Conservation (phyloP, 139 green algal genomes). For the Pycnococcus provasolii region DNA sequence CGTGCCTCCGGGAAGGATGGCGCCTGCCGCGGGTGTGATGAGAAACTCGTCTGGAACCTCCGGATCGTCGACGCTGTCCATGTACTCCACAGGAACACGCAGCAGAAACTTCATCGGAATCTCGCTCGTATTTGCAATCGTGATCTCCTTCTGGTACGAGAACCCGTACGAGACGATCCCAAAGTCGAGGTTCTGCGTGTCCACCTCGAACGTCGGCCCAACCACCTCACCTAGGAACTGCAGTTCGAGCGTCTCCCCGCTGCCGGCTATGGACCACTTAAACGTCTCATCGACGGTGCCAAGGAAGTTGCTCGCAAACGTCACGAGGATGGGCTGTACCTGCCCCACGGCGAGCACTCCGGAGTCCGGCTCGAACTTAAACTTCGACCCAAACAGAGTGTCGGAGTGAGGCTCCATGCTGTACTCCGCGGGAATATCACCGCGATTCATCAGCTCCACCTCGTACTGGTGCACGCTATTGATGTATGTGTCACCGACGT, state of each 20-base stretch:
- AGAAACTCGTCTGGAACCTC: conserved; percentile 31
- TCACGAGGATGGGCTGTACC: conserved; percentile 38
- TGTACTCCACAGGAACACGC: conserved; percentile 42
- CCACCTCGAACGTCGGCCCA: conserved; percentile 52
- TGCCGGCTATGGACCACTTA: conserved; percentile 34
- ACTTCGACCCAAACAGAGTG: conserved; percentile 45
- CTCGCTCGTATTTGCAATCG: conserved; percentile 55
- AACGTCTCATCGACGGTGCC: conserved; percentile 62
- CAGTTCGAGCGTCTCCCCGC: conserved; percentile 39
- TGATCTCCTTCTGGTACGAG: conserved; percentile 47
- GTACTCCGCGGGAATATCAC: conserved; percentile 30
- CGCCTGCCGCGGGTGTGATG: conserved; percentile 41
- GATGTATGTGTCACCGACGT: conserved; percentile 65
- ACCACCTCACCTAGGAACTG: conserved; percentile 55
- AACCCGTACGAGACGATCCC: conserved; percentile 61
- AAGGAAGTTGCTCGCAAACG: conserved; percentile 50
- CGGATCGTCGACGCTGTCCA: conserved; percentile 27
- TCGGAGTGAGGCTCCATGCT: conserved; percentile 32
- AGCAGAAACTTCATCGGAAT: conserved; percentile 60
- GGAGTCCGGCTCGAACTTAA: conserved; percentile 55
- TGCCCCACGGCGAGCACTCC: conserved; percentile 40
- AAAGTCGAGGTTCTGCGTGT: conserved; percentile 53
- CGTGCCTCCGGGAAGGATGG: conserved; percentile 45
- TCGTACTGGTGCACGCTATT: conserved; percentile 60
- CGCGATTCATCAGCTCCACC: conserved; percentile 61